These are phyloP conservation scores for Elsinoe australis DNA, from an alignment of 2,329 filamentous ascomycete genomes.

Conservation along the genomic window DNA sequence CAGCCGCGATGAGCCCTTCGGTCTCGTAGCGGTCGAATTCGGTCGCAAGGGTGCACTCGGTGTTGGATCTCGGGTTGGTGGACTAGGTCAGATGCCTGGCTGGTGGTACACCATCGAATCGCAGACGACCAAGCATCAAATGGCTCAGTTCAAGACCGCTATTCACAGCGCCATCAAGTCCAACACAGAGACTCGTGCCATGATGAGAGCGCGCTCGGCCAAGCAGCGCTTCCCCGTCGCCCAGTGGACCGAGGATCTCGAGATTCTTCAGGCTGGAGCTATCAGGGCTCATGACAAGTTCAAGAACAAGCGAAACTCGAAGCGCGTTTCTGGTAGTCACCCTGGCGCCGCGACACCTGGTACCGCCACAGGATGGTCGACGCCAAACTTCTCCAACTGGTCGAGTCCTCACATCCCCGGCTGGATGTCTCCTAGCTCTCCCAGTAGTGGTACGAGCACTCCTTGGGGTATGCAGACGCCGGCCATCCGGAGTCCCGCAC, in stretches of 20 bases:
- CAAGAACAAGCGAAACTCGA: constrained; percentile 24
- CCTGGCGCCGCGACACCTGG: neutral
- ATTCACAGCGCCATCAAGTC: constrained; percentile 56
- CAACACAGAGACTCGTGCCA: constrained; percentile 47
- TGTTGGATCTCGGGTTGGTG: constrained; percentile 58
- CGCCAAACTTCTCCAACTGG: constrained; percentile 27
- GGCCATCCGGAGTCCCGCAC: constrained; percentile 23
- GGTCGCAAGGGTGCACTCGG: constrained; percentile 60
- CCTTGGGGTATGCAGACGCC: constrained; percentile 35
- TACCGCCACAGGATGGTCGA: constrained; percentile 25
- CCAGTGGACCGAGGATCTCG: constrained; percentile 58
- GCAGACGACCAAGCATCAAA: constrained; percentile 53
- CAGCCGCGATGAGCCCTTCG: constrained; percentile 61
- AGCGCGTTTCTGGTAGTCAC: constrained; percentile 24
- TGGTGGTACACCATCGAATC: constrained; percentile 66
- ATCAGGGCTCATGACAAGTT: constrained; percentile 51
- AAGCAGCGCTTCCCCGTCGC: constrained; percentile 61
- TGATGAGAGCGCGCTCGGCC: constrained; percentile 58
- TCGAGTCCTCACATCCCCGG: constrained; percentile 26
- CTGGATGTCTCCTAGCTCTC: constrained; percentile 34
- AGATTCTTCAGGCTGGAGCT: constrained; percentile 53
- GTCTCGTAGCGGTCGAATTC: constrained; percentile 61
- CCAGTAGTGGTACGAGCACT: constrained; percentile 38
- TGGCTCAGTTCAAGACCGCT: constrained; percentile 58
- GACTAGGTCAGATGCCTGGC: constrained; percentile 62